phyloP scores from a whole-genome alignment of 768 basidiomycete genomes.

The Phaffia australis region DNA sequence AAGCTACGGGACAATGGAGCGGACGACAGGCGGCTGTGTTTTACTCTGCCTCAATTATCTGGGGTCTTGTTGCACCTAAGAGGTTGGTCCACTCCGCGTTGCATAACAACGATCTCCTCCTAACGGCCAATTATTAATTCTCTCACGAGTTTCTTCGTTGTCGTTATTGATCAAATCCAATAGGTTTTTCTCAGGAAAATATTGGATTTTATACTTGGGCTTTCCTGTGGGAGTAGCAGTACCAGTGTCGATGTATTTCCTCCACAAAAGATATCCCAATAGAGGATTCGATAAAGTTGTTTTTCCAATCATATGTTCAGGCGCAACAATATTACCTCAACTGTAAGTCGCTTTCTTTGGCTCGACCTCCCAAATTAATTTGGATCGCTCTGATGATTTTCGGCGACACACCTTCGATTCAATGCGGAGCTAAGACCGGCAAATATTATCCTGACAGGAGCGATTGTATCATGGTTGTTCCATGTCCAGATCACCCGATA shows the following conservation, averaged over 20 bases:
- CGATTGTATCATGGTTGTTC: conserved; percentile 31
- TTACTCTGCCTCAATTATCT: conserved; percentile 34
- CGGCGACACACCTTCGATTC: too few relatives aligned
- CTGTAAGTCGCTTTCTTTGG: conserved; percentile 28
- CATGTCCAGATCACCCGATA: conserved; percentile 32
- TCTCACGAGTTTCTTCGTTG: not conserved
- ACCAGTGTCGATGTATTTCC: conserved; percentile 32
- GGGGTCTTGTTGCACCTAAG: conserved; percentile 2
- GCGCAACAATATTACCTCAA: conserved; percentile 37
- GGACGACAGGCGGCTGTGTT: conserved; percentile 37
- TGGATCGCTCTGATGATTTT: conserved; percentile 9
- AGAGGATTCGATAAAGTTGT: conserved; percentile 35
- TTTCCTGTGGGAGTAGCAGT: conserved; percentile 33
- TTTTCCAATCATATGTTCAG: conserved; percentile 37
- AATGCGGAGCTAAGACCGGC: conserved; percentile 29
- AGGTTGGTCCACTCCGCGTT: too few relatives aligned
- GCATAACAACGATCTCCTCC: not conserved
- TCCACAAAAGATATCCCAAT: conserved; percentile 35
- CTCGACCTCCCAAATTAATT: not conserved
- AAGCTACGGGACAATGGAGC: conserved; percentile 35
- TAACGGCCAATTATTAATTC: not conserved
- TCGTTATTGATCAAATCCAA: conserved; percentile 35
- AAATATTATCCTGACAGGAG: conserved; percentile 35
- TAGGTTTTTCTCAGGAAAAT: conserved; percentile 37
- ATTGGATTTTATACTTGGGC: conserved; percentile 27